phyloP scores from a whole-genome alignment of 495 filamentous ascomycete species.

The Aspergillus indologenus region DNA sequence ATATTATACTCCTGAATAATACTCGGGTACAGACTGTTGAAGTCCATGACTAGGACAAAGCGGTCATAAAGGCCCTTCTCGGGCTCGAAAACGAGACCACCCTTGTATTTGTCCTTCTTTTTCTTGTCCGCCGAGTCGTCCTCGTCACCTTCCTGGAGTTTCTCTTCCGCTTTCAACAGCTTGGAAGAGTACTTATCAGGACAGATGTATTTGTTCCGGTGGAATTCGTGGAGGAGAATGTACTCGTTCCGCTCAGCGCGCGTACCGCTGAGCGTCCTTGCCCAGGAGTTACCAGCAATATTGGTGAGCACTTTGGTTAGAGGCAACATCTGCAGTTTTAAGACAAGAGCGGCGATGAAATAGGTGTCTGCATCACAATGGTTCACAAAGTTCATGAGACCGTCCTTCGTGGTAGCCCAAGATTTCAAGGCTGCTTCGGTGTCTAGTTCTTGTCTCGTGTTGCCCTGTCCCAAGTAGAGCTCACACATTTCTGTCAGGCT shows the following conservation, averaged over 20 bases:
- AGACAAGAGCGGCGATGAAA: slow-evolving; percentile 84
- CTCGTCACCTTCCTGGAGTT: slow-evolving; percentile 62
- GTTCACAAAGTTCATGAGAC: slow-evolving; percentile 86
- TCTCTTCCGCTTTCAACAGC: slow-evolving; percentile 64
- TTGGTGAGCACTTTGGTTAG: slow-evolving; percentile 95
- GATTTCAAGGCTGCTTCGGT: slow-evolving; percentile 82
- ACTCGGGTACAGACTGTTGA: slow-evolving; percentile 97
- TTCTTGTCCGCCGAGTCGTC: slow-evolving; percentile 82
- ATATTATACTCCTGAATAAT: slow-evolving; percentile 99
- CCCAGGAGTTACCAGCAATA: slow-evolving; percentile 97
- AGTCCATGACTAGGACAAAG: slow-evolving; percentile 98
- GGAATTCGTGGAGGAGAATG: slow-evolving; percentile 95
- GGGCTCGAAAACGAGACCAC: slow-evolving; percentile 95
- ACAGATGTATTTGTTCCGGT: slow-evolving; percentile 94
- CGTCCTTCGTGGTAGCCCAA: slow-evolving; percentile 79
- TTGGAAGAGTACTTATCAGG: slow-evolving; percentile 83
- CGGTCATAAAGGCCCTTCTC: slow-evolving; percentile 97
- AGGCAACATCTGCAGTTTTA: slow-evolving; percentile 86
- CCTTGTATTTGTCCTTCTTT: slow-evolving; percentile 99
- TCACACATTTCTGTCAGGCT: slow-evolving; percentile 96
- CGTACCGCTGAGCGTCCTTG: slow-evolving; percentile 89
- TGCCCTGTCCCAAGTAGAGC: slow-evolving; percentile 71
- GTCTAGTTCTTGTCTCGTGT: slow-evolving; percentile 75
- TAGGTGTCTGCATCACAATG: slow-evolving; percentile 95
- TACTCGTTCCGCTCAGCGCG: slow-evolving; percentile 98